phyloP scores from a whole-genome alignment of 108 stramenopile genomes.

The Discostella stelligeroides region DNA sequence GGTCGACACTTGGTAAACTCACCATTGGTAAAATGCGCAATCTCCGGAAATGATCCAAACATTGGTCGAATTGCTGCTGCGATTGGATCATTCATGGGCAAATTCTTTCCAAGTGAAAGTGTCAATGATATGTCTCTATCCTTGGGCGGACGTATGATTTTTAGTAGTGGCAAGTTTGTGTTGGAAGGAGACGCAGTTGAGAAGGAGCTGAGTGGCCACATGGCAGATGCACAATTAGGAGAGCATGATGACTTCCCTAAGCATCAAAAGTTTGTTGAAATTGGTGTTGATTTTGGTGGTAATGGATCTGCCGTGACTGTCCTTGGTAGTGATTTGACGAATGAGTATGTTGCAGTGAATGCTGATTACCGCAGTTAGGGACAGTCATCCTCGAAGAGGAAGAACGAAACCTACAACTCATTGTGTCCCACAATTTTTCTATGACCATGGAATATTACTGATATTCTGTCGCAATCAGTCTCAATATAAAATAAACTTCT shows the following conservation, averaged over 20 bases:
- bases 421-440: background rate
- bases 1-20: slow-evolving; percentile 94
- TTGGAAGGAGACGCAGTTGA: slow-evolving; percentile 92
- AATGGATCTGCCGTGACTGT: slow-evolving; percentile 66
- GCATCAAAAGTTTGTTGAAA: slow-evolving; percentile 91
- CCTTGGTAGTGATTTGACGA: slow-evolving; percentile 93
- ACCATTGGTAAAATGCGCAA: slow-evolving; percentile 95
- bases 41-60: slow-evolving; percentile 98
- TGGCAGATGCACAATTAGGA: slow-evolving; percentile 84
- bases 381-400: background rate
- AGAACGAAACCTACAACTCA: background rate
- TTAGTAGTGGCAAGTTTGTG: slow-evolving; percentile 88
- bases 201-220: slow-evolving; percentile 84
- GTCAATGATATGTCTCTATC: slow-evolving; percentile 70
- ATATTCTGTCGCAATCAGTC: too few species aligned
- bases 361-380: slow-evolving; percentile 95
- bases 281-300: slow-evolving; percentile 76
- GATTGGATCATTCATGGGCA: slow-evolving; percentile 92
- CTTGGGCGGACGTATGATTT: slow-evolving; percentile 90
- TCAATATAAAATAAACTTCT: background rate
- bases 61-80: slow-evolving; percentile 97
- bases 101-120: slow-evolving; percentile 68
- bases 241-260: slow-evolving; percentile 83
- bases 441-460: too few species aligned
- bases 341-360: slow-evolving; percentile 95